Percentiles rank a stretch among this genome's conserved stretches.
phyloP scores from a whole-genome alignment of 23 red algal genomes.

The Cyanidiococcus yangmingshanensis region DNA sequence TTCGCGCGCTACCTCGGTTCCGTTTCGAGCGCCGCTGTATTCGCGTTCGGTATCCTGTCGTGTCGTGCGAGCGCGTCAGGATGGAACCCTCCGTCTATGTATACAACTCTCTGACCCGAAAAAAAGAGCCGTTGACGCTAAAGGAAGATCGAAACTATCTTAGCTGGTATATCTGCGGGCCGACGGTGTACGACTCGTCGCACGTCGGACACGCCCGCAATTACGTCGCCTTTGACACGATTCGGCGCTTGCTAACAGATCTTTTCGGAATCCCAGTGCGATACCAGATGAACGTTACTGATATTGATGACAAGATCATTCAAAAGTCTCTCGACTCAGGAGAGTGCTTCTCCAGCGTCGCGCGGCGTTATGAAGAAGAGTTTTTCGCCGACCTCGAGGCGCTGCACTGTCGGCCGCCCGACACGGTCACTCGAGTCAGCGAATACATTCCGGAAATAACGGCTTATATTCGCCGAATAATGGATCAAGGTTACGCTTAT shows the following conservation, averaged over 20 bases:
- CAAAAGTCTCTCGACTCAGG: slow-evolving; percentile 40
- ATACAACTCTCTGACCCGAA: background rate
- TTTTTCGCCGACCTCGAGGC: slow-evolving; percentile 78
- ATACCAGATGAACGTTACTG: slow-evolving; percentile 94
- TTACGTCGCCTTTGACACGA: slow-evolving; percentile 83
- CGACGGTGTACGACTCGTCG: slow-evolving; percentile 90
- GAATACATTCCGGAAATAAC: slow-evolving; percentile 86
- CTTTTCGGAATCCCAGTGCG: slow-evolving; percentile 63
- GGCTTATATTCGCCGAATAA: slow-evolving; percentile 47
- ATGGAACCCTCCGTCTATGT: background rate
- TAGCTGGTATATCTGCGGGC: slow-evolving; percentile 95
- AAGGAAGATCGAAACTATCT: background rate
- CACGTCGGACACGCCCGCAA: slow-evolving; percentile 93
- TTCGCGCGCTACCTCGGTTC: too few relatives aligned
- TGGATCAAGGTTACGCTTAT: slow-evolving; percentile 65
- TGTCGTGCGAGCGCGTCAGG: too few relatives aligned
- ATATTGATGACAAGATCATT: slow-evolving; percentile 99
- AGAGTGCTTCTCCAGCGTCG: slow-evolving; percentile 41
- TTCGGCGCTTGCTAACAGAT: slow-evolving; percentile 67
- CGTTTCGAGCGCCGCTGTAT: too few relatives aligned
- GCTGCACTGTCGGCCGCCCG: slow-evolving; percentile 58
- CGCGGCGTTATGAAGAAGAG: slow-evolving; percentile 48
- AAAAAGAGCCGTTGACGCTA: background rate
- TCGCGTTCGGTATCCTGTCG: too few relatives aligned
- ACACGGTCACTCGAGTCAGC: slow-evolving; percentile 61